These are phyloP conservation scores for Saturnispora besseyi DNA, from an alignment of 805 yeast species.

Conservation along the genomic window DNA sequence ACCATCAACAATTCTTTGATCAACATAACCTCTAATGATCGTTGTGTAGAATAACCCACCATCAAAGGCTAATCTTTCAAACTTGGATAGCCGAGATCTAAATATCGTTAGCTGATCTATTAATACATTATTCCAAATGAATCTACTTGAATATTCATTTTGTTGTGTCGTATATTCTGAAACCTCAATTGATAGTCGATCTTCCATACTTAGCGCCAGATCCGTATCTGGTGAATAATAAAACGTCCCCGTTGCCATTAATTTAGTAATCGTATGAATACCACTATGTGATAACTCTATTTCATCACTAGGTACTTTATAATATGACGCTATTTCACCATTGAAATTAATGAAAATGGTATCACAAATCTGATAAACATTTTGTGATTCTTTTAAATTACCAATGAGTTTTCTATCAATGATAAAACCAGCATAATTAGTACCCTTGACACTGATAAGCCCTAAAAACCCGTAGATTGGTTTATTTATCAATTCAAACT, in stretches of 20 bases:
- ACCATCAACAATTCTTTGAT: conserved; percentile 22
- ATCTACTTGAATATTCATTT: conserved; percentile 37
- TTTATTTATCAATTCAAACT: conserved; percentile 16
- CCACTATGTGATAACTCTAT: conserved; percentile 6
- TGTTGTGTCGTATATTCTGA: conserved; percentile 11
- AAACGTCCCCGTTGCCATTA: conserved; percentile 39
- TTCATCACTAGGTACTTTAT: neutral
- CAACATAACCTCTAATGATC: conserved; percentile 44
- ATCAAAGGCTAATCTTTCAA: conserved; percentile 37
- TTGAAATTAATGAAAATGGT: conserved; percentile 60
- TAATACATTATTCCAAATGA: conserved; percentile 46
- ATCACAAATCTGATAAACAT: conserved; percentile 43
- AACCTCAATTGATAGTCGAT: conserved; percentile 21
- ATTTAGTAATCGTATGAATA: conserved; percentile 27
- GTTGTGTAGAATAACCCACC: conserved; percentile 38
- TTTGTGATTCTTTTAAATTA: conserved; percentile 42
- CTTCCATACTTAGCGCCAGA: conserved; percentile 37
- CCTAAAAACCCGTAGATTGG: conserved; percentile 51
- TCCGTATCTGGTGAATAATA: conserved; percentile 41
- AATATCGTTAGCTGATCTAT: conserved; percentile 37
- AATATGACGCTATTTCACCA: conserved; percentile 29
- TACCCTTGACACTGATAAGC: conserved; percentile 43
- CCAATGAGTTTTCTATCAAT: conserved; percentile 49
- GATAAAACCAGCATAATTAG: conserved; percentile 49
- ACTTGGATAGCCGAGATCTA: conserved; percentile 33